A percentile compares a stretch with the other conserved stretches of the same genome.
phyloP scores from a whole-genome alignment of 1,139 yeast genomes.

The Taiozyma sp. region DNA sequence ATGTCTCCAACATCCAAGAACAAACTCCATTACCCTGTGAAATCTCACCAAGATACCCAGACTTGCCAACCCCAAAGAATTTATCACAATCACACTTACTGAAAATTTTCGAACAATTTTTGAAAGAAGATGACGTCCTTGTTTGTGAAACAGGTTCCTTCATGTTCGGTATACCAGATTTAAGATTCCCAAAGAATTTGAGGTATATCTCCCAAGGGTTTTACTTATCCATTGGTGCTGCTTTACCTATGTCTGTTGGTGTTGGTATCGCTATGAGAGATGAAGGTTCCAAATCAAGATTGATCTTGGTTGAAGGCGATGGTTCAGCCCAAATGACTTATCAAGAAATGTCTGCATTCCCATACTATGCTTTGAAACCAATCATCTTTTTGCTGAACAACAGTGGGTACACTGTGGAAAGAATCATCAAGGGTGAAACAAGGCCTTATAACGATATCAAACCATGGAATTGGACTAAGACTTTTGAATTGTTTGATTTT shows the following conservation, averaged over 20 bases:
- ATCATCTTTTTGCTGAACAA: constrained; percentile 74
- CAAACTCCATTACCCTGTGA: constrained; percentile 13
- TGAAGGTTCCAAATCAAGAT: constrained; percentile 38
- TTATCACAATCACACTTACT: constrained; percentile 24
- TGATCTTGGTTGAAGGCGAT: constrained; percentile 78
- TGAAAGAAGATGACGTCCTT: constrained; percentile 62
- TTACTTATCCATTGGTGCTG: constrained; percentile 84
- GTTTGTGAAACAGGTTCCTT: constrained; percentile 80
- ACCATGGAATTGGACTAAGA: constrained; percentile 78
- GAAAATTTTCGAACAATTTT: constrained; percentile 29
- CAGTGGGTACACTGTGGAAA: constrained; percentile 84
- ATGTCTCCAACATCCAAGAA: constrained; percentile 28
- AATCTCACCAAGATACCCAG: constrained; percentile 18
- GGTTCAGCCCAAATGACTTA: constrained; percentile 93
- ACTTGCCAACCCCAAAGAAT: constrained; percentile 17
- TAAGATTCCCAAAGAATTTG: constrained; percentile 49
- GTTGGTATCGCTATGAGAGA: constrained; percentile 71
- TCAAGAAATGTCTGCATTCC: constrained; percentile 72
- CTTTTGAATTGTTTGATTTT: constrained; percentile 50
- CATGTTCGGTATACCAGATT: constrained; percentile 68
- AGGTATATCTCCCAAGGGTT: constrained; percentile 62
- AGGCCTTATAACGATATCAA: constrained; percentile 78
- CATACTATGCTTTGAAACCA: constrained; percentile 58
- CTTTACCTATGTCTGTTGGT: constrained; percentile 82
- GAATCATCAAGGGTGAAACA: constrained; percentile 76